phyloP scores from a whole-genome alignment of 805 yeast species.

The Myxozyma neglecta region DNA sequence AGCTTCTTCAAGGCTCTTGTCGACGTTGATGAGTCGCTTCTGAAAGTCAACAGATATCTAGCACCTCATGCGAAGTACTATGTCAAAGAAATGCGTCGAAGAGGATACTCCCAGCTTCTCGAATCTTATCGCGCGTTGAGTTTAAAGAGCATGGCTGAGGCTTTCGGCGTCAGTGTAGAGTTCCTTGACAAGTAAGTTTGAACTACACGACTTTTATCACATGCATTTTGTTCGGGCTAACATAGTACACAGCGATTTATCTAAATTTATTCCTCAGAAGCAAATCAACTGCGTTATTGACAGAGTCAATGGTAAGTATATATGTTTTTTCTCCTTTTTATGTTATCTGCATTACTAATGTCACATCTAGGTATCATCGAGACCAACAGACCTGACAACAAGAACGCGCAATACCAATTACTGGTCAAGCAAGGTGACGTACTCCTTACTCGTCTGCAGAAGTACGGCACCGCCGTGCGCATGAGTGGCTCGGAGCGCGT shows the following conservation, averaged over 20 bases:
- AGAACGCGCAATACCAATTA: slow-evolving; percentile 87
- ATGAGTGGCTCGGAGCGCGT: slow-evolving; percentile 78
- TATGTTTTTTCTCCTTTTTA: background rate
- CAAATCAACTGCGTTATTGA: slow-evolving; percentile 94
- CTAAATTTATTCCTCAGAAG: slow-evolving; percentile 89
- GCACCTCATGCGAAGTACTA: slow-evolving; percentile 78
- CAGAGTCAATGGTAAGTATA: slow-evolving; percentile 69
- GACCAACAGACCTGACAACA: slow-evolving; percentile 94
- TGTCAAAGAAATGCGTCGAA: slow-evolving; percentile 89
- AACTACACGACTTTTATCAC: background rate
- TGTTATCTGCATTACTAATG: too few species aligned
- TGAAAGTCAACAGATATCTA: slow-evolving; percentile 65
- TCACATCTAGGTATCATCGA: slow-evolving; percentile 60
- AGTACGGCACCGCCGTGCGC: slow-evolving; percentile 95
- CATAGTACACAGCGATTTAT: slow-evolving; percentile 57
- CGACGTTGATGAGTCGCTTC: slow-evolving; percentile 70
- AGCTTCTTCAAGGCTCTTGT: slow-evolving; percentile 74
- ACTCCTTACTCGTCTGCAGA: slow-evolving; percentile 88
- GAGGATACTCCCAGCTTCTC: slow-evolving; percentile 88
- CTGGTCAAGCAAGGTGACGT: slow-evolving; percentile 91
- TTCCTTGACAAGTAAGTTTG: slow-evolving; percentile 59
- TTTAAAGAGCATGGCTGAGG: slow-evolving; percentile 87
- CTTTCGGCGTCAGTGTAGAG: slow-evolving; percentile 84
- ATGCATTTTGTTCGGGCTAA: background rate
- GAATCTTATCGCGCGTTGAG: slow-evolving; percentile 93